These are phyloP conservation scores for Ustilago hordei DNA, from an alignment of 1,284 basidiomycete genomes.

Conservation along the genomic window DNA sequence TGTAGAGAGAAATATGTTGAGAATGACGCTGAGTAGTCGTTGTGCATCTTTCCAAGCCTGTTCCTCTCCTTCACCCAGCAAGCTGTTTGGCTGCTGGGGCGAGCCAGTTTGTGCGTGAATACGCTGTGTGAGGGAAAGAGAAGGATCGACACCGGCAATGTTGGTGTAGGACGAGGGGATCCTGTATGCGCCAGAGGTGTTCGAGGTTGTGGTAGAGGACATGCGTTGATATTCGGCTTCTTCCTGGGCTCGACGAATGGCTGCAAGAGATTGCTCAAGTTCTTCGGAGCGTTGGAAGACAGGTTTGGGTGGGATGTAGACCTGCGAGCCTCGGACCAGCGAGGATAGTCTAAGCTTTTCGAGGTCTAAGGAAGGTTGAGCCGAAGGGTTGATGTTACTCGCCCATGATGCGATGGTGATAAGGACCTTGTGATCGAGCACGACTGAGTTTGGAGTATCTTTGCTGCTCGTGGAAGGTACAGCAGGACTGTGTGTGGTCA, in stretches of 20 bases:
- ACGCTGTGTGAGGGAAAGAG: slow-evolving; percentile 27
- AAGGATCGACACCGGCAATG: slow-evolving; percentile 42
- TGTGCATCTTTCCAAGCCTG: slow-evolving; percentile 42
- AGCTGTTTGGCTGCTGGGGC: background rate
- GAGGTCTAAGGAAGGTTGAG: background rate
- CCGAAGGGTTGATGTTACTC: background rate
- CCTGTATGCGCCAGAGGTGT: slow-evolving; percentile 9
- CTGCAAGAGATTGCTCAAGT: slow-evolving; percentile 33
- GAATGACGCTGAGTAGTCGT: slow-evolving; percentile 35
- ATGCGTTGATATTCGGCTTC: slow-evolving; percentile 44
- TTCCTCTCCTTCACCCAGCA: slow-evolving; percentile 15
- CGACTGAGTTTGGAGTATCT: background rate
- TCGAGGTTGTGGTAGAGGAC: slow-evolving; percentile 17
- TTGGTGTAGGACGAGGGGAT: slow-evolving; percentile 33
- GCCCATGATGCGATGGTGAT: slow-evolving; percentile 28
- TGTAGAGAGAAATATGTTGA: slow-evolving; percentile 45
- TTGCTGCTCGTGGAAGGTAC: slow-evolving; percentile 6
- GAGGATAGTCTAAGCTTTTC: slow-evolving; percentile 20
- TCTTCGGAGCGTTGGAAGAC: slow-evolving; percentile 35
- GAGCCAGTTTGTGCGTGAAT: slow-evolving; percentile 13
- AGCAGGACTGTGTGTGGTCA: slow-evolving; percentile 32
- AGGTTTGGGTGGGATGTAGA: slow-evolving; percentile 39
- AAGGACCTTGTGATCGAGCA: slow-evolving; percentile 27
- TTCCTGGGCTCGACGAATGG: slow-evolving; percentile 37
- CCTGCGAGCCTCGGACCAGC: slow-evolving; percentile 19